A percentile compares a stretch with the other conserved stretches of the same genome.
phyloP scores from a whole-genome alignment of 78 protist species.

The Bigelowiella natans region DNA sequence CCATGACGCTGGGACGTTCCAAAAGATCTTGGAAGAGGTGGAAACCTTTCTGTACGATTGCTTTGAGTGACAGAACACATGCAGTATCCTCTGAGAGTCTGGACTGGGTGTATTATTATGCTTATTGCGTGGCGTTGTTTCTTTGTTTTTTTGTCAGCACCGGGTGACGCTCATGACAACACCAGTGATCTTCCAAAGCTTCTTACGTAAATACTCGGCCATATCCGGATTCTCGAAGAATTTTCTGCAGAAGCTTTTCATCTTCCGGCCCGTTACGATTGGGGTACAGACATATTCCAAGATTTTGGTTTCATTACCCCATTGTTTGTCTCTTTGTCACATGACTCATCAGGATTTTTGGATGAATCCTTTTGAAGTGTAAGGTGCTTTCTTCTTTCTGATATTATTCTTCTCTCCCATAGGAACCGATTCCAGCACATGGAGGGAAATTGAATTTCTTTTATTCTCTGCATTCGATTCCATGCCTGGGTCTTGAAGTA shows the following conservation, averaged over 20 bases:
- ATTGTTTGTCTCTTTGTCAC: too few species aligned
- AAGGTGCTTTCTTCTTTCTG: neutral
- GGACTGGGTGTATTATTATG: too few species aligned
- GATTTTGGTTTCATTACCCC: too few species aligned
- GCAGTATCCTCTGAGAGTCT: too few species aligned
- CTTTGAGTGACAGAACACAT: too few species aligned
- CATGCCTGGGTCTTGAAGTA: constrained; percentile 46
- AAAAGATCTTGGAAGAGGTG: constrained; percentile 15
- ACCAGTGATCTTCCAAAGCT: constrained; percentile 43
- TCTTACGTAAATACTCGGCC: constrained; percentile 41
- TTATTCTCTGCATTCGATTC: constrained; percentile 59
- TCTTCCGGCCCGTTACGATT: constrained; percentile 45
- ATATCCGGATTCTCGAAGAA: neutral
- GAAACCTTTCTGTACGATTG: neutral
- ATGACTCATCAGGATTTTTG: too few species aligned
- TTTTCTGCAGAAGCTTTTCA: constrained; percentile 33
- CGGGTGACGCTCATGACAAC: constrained; percentile 57
- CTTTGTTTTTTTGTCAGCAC: constrained; percentile 17
- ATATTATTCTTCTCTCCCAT: neutral
- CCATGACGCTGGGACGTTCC: constrained; percentile 67
- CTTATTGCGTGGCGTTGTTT: neutral
- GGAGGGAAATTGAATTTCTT: constrained; percentile 49
- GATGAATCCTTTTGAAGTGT: too few species aligned
- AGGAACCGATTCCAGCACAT: constrained; percentile 13
- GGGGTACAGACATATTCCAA: too few species aligned